Base-by-base conservation (phyloP, 345 rosid genomes). In the Pugionium cornutum region DNA sequence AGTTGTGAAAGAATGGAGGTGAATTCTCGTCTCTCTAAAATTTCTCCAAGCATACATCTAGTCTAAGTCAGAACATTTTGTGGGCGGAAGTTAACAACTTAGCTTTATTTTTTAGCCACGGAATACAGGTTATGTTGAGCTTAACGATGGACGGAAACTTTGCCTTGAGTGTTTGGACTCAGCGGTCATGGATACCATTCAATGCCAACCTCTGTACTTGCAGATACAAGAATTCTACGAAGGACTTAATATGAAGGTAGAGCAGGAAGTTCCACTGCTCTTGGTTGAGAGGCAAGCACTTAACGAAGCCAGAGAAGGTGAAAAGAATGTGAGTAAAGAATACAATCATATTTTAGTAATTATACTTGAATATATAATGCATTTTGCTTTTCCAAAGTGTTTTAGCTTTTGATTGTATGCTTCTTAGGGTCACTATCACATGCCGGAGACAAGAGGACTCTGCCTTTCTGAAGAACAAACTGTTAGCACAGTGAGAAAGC, bases 1-100 rank as follows among this genome's bases (percentile, higher is more conserved):
- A 91, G 99, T 74, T 95, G 99, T 62, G 99, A 95, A 81, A 84
- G 99, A 77, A 87, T 95, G 99, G 97, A 95, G 96, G 99, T 94
- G 57, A 70, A 78, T 86, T 69, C 47, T 40, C 18, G 29, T 52
- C 44, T 43, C 33, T 10, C 25, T 52, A 30, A 57, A 34, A 26
- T 58, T 54, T 43, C 31, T 3, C 35, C 1, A 9, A 39, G 39
- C 32, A 60, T 30, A 53, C 46, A 28, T 35, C 28, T 36, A 8
- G 9, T 43, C 73, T 41, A 44, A 51, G 48, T 61, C 33, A 1
- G 35, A 51, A n/a, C 45, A 43, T 18, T 35, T 27, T 62, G 32
- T 53, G 44, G 62, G 10, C 5, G 54, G 33, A 69, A 46, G 4
- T 62, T 65, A 63, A 45, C 32, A 42, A 50, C 48, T 10, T 74